Evolutionary conservation across 495 filamentous ascomycete genomes (phyloP).

Genomic region (Viridothelium virens): DNA sequence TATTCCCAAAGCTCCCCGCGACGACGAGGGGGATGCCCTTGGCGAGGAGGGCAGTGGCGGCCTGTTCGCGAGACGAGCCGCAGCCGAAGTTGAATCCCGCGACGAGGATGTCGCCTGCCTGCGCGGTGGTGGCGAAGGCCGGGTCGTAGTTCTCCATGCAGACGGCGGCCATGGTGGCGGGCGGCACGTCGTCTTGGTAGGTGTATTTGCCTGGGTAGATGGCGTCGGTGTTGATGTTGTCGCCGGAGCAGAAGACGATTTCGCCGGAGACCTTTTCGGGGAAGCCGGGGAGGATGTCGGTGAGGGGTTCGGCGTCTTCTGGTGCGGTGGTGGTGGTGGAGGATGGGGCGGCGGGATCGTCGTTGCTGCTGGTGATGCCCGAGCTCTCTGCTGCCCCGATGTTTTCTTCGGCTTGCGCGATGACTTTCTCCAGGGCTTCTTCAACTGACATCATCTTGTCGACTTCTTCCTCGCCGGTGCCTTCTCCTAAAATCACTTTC

Average conservation of each 20-base stretch:
- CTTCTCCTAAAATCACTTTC: slow-evolving; percentile 58
- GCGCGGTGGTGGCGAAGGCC: slow-evolving; percentile 52
- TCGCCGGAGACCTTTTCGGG: slow-evolving; percentile 57
- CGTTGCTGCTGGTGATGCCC: background rate
- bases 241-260: slow-evolving; percentile 62
- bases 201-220: slow-evolving; percentile 91
- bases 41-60: slow-evolving; percentile 80
- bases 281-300: slow-evolving; percentile 63
- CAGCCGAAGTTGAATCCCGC: slow-evolving; percentile 88
- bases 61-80: slow-evolving; percentile 75
- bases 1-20: slow-evolving; percentile 80
- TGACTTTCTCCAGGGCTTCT: slow-evolving; percentile 60
- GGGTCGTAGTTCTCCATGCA: slow-evolving; percentile 92
- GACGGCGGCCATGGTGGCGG: slow-evolving; percentile 73
- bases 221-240: slow-evolving; percentile 69
- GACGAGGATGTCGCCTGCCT: slow-evolving; percentile 70
- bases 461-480: slow-evolving; percentile 53
- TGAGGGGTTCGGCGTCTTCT: slow-evolving; percentile 28
- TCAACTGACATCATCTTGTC: slow-evolving; percentile 56
- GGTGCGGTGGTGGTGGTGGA: slow-evolving; percentile 12
- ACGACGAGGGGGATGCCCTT: slow-evolving; percentile 79
- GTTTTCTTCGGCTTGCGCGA: slow-evolving; percentile 56
- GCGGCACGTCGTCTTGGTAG: slow-evolving; percentile 76
- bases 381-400: slow-evolving; percentile 35
- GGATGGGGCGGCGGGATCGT: slow-evolving; percentile 4